phyloP scores from a whole-genome alignment of 2,329 filamentous ascomycete species.

The Colletotrichum lupini region DNA sequence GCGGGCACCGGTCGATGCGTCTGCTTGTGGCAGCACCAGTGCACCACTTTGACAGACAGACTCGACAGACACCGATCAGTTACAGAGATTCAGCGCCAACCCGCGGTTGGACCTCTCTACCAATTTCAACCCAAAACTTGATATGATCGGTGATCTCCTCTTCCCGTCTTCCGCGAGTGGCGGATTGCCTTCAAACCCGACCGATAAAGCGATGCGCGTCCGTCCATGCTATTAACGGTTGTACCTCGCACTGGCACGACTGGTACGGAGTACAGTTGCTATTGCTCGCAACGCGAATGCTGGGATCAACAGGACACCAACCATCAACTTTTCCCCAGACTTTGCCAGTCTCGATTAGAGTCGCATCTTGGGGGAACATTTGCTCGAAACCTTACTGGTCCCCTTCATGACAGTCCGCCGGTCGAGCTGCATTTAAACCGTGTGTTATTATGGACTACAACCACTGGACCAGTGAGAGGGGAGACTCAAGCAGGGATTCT shows the following conservation, averaged over 20 bases:
- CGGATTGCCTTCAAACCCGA: not conserved
- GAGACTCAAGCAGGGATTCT: slow-evolving; percentile 19
- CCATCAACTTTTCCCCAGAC: not conserved
- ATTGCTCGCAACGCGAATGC: not conserved
- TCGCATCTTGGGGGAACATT: not conserved
- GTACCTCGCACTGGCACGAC: not conserved
- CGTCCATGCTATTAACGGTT: not conserved
- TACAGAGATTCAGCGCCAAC: not conserved
- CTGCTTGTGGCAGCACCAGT: not conserved
- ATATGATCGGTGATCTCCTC: slow-evolving; percentile 4
- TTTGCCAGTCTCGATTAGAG: not conserved
- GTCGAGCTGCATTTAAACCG: not conserved
- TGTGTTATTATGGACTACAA: not conserved
- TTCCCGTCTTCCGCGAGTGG: slow-evolving; percentile 11
- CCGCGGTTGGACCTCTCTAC: slow-evolving; percentile 12
- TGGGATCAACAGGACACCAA: not conserved
- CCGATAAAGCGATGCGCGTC: not conserved
- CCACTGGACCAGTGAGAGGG: not conserved
- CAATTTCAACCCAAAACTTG: not conserved
- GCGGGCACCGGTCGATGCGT: slow-evolving; percentile 2
- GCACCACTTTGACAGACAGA: no score
- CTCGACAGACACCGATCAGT: not conserved
- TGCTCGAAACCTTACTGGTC: not conserved
- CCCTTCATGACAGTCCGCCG: not conserved
- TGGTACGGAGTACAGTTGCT: not conserved